Evolutionary conservation across 805 yeast species (phyloP).

Genomic region (Kregervanrija delftensis): DNA sequence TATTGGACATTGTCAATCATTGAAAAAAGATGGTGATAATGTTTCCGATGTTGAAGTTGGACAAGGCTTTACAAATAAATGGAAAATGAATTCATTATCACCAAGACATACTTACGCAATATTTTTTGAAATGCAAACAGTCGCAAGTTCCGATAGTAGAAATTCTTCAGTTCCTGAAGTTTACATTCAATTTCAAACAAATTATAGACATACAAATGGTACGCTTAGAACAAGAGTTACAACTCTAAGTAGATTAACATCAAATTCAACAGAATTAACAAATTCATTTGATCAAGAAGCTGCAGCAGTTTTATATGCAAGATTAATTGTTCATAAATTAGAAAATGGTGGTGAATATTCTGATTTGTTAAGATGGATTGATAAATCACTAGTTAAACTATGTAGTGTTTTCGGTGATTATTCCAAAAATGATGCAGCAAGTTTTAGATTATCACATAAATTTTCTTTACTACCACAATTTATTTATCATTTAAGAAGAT

Average conservation of each 20-base stretch:
- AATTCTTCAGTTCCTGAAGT: constrained; percentile 30
- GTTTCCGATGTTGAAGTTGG: constrained; percentile 94
- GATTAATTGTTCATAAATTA: constrained; percentile 82
- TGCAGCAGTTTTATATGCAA: constrained; percentile 88
- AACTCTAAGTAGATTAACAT: constrained; percentile 57
- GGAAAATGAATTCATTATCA: constrained; percentile 78
- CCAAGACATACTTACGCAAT: constrained; percentile 87
- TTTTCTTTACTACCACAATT: constrained; percentile 92
- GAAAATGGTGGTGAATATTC: constrained; percentile 72
- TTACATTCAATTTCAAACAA: constrained; percentile 72
- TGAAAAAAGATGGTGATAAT: constrained; percentile 57
- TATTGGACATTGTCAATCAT: constrained; percentile 86
- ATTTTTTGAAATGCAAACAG: constrained; percentile 73
- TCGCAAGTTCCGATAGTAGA: constrained; percentile 39
- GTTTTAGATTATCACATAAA: constrained; percentile 78
- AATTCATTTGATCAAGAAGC: constrained; percentile 95
- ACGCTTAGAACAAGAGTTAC: constrained; percentile 85
- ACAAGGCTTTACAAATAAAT: constrained; percentile 84
- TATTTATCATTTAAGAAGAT: constrained; percentile 89
- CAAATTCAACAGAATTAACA: constrained; percentile 43
- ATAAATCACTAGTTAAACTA: constrained; percentile 79
- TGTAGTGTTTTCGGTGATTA: constrained; percentile 94
- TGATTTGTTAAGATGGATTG: constrained; percentile 91
- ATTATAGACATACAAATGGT: constrained; percentile 94
- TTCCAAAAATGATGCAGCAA: constrained; percentile 73